Base-by-base conservation (phyloP, 306 rosid species). In the Medicago ruthenica region DNA sequence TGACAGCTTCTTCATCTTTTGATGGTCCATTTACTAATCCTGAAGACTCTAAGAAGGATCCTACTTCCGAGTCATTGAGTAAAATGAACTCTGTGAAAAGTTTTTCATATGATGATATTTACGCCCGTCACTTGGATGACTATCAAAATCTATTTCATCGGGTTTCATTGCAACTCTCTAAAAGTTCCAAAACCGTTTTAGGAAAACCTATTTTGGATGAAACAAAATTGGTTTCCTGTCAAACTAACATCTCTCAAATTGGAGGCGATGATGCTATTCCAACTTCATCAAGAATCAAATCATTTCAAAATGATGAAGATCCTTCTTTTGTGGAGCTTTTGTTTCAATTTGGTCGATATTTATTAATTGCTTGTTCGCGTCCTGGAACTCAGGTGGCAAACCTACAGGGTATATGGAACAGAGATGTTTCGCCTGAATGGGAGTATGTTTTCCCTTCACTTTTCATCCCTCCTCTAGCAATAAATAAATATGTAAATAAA, bases 81-180 rank as follows among this genome's bases (percentile, higher is more conserved):
- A 73, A 76, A 76, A n/a, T 86, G 83, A 80, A 65, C 77, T 83
- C 86, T 24, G 83, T 81, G 42, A 85, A 87, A 77, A 80, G 24
- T 0, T 21, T 83, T 42, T 75, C 91, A 12, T 93, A 88, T 81
- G 77, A 87, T 36, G 91, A 88, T 54, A 91, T 91, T 55, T 88
- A 86, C 75, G 85, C 89, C 41, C 90, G 64, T 6, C 96, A 93
- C 76, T 75, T 91, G 85, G 80, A 82, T 70, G 94, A 91, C 83
- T 93, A 91, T 88, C 97, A 91, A 80, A 85, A 71, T 79, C 88
- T 93, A 73, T 93, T 91, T 74, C 88, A 87, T 36, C 97, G 96
- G 12, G 96, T 93, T 79, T 93, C 93, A 21, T 86, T 93, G 88
- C 88, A 85, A 73, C 94, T 93, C 76, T 91, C 92, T 67, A 84